These are phyloP conservation scores for Saccharomyces hybrid DNA, from an alignment of 1,139 yeast species.

Conservation along the genomic window DNA sequence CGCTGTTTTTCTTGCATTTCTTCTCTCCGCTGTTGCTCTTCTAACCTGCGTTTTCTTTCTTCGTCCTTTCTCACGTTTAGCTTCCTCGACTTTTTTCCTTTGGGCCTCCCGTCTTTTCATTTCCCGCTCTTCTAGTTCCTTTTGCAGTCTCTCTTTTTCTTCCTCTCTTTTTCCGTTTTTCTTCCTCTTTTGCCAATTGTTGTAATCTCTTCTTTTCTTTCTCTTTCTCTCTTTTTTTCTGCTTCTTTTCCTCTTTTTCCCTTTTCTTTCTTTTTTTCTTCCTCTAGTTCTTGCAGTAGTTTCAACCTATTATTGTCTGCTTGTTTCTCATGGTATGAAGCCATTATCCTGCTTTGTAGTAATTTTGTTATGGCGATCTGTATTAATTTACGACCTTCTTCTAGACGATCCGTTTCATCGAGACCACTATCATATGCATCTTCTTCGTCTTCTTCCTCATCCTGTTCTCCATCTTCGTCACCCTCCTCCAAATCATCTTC, in stretches of 20 bases:
- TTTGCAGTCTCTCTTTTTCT: constrained; percentile 37
- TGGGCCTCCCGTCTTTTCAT: constrained; percentile 40
- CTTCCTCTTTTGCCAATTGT: constrained; percentile 60
- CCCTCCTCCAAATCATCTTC: constrained; percentile 17
- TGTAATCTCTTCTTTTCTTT: constrained; percentile 72
- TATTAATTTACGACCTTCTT: constrained; percentile 69
- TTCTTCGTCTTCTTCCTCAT: constrained; percentile 32
- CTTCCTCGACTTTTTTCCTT: constrained; percentile 32
- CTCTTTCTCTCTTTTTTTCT: constrained; percentile 67
- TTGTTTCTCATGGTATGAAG: constrained; percentile 69
- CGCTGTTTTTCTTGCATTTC: constrained; percentile 37
- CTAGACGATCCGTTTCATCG: constrained; percentile 56
- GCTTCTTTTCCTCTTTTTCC: constrained; percentile 67
- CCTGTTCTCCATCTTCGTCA: constrained; percentile 3
- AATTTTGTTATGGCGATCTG: constrained; percentile 69
- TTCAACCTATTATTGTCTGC: constrained; percentile 72
- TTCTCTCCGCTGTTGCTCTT: constrained; percentile 37
- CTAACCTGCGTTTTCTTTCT: constrained; percentile 38
- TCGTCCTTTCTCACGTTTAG: constrained; percentile 35
- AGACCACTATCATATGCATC: constrained; percentile 34
- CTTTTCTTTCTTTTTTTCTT: constrained; percentile 67
- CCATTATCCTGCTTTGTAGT: constrained; percentile 62
- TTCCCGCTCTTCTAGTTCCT: constrained; percentile 41
- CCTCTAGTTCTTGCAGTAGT: constrained; percentile 74
- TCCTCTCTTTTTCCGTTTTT: constrained; percentile 34